Evolutionary conservation across 2,329 filamentous ascomycete genomes (phyloP), one percentile per base, ranked within the genome.

Genomic region (Decorospora gaudefroyi): DNA sequence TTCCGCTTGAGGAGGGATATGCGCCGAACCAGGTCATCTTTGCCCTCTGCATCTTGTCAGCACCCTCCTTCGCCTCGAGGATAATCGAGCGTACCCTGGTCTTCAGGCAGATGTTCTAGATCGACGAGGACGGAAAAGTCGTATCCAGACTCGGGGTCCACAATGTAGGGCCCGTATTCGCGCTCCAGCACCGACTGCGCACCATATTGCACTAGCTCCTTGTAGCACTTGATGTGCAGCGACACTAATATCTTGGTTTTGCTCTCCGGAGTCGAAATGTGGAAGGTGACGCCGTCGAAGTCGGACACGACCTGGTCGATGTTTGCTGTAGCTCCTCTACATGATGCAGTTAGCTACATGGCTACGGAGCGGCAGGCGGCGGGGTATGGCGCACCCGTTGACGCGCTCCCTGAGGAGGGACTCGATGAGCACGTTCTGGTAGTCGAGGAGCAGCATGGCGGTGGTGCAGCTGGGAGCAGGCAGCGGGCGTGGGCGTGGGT

Each of bases 291-390:
- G 69, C 92, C 92, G 75, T 99, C 95, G 69, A 99, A 99, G 76
- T 99, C 93, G 70, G 92, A 97, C 53, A 96, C 90, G 53, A 95
- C 90, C 78, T 99, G 93, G 75, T 99, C 95, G 72, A 99, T 96
- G 61, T 88, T 90, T 47, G 84, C 82, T 46, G 90, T 90, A 59
- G 89, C 77, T 71, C 87, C 87, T 74, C 92, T 96, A 67, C 55
- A 49, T 48, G 34, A 48, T 51, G 63, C n/a, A n/a, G n/a, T 72
- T 55, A 72, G 67, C 56, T 61, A 61, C 54, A 54, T 51, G 57
- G 50, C 48, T 46, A 59, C 55, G 65, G 69, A 62, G 64, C 43
- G 33, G 54, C 28, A 49, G 47, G 53, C 52, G 43, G 63, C 56
- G 63, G 65, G 65, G 66, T 63, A 56, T 34, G 26, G 36, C 57